Percentiles rank a stretch among this genome's conserved stretches.
Conservation (phyloP, 768 basidiomycete species). For the Suillus cothurnatus region DNA sequence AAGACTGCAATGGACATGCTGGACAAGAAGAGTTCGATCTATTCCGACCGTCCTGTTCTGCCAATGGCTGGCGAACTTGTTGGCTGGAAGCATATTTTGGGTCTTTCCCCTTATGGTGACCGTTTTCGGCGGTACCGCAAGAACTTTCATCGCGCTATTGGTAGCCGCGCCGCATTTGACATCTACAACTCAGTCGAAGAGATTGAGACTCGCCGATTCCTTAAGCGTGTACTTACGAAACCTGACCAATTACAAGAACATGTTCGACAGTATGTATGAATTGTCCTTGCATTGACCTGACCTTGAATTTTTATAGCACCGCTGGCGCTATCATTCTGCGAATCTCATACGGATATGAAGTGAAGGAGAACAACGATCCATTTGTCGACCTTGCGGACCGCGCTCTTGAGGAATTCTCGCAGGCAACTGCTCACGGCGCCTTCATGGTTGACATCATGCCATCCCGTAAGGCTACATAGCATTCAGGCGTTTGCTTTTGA, state of each 20-base stretch:
- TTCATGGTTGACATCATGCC: constrained; percentile 56
- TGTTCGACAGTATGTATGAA: constrained; percentile 39
- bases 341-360: constrained; percentile 58
- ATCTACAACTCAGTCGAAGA: constrained; percentile 39
- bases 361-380: constrained; percentile 51
- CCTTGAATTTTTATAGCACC: constrained; percentile 31
- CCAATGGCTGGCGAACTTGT: constrained; percentile 40
- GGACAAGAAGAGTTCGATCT: constrained; percentile 65
- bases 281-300: neutral
- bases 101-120: constrained; percentile 41
- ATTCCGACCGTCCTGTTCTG: constrained; percentile 61
- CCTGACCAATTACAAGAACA: constrained; percentile 40
- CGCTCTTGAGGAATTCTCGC: constrained; percentile 54
- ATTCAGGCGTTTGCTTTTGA: neutral
- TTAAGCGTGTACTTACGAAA: constrained; percentile 40
- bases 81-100: constrained; percentile 35
- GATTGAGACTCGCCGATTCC: constrained; percentile 43
- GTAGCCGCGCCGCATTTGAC: constrained; percentile 37
- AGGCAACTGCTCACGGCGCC: constrained; percentile 47
- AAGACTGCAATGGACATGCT: constrained; percentile 56
- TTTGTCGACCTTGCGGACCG: constrained; percentile 52
- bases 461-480: constrained; percentile 24
- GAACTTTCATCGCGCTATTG: constrained; percentile 42
- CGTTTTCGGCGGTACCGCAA: constrained; percentile 45
- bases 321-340: constrained; percentile 56